These are phyloP conservation scores for Fusarium sororula DNA, from an alignment of 2,329 filamentous ascomycete species.

Conservation along the genomic window DNA sequence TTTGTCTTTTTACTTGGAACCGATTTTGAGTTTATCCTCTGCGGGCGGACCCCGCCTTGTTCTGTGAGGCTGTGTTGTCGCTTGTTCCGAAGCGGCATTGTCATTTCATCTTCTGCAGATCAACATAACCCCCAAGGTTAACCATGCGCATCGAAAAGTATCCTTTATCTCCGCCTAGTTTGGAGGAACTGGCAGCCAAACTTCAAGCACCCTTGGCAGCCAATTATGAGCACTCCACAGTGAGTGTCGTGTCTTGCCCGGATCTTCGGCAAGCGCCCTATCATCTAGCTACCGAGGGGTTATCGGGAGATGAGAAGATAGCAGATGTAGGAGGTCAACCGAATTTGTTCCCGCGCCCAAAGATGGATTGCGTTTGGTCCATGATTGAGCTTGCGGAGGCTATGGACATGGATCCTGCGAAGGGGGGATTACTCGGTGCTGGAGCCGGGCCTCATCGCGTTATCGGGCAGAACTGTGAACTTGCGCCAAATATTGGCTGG, in stretches of 20 bases:
- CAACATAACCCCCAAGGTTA: neutral
- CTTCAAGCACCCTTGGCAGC: conserved; percentile 9
- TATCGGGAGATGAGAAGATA: neutral
- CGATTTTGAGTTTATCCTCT: neutral
- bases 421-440: neutral
- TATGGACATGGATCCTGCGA: neutral
- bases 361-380: neutral
- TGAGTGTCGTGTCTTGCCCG: neutral
- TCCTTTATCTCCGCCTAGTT: conserved; percentile 37
- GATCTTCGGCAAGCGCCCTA: neutral
- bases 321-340: neutral
- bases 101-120: neutral
- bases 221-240: neutral
- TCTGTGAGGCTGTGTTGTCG: neutral
- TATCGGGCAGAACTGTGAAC: neutral
- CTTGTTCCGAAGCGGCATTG: neutral
- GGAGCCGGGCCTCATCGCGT: neutral
- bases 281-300: neutral
- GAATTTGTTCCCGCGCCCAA: neutral
- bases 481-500: neutral
- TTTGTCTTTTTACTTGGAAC: neutral
- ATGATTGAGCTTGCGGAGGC: conserved; percentile 23
- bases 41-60: neutral
- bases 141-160: conserved; percentile 1
- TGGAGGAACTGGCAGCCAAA: conserved; percentile 28